A percentile compares a stretch with the other conserved stretches of the same genome.
Evolutionary conservation across 2,329 filamentous ascomycete genomes (phyloP).

Genomic region (Rutstroemia sydowiana): DNA sequence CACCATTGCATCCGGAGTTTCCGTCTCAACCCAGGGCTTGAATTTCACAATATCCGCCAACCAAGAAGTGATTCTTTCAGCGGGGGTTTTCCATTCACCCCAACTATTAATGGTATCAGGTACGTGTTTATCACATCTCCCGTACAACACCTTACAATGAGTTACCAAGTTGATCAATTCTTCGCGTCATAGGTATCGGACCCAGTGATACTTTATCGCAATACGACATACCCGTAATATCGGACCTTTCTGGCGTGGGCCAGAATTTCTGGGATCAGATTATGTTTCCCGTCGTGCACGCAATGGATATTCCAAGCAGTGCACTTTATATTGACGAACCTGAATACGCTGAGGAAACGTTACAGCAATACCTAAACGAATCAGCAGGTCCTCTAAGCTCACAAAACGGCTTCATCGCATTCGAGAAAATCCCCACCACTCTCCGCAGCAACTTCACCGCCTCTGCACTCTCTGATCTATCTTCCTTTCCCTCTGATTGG

Average conservation of each 20-base stretch:
- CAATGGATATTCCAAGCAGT: constrained; percentile 6
- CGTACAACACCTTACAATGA: too few species aligned
- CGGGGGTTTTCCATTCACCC: constrained; percentile 42
- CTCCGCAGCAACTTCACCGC: constrained; percentile 2
- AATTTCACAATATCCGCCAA: constrained; percentile 9
- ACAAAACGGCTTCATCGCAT: constrained; percentile 13
- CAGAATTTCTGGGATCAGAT: constrained; percentile 39
- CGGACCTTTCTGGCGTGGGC: constrained; percentile 42
- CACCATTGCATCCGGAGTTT: constrained; percentile 35
- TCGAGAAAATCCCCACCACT: constrained; percentile 15
- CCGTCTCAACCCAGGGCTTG: constrained; percentile 21
- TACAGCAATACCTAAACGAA: not conserved
- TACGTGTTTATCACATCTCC: too few species aligned
- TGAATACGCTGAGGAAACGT: not conserved
- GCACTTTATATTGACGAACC: not conserved
- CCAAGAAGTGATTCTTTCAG: constrained; percentile 34
- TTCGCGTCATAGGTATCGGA: too few species aligned
- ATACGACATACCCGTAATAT: constrained; percentile 38
- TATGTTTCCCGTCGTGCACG: constrained; percentile 9
- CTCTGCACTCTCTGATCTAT: not conserved
- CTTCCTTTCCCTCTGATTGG: constrained; percentile 16
- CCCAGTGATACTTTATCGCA: constrained; percentile 35
- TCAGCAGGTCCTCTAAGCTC: constrained; percentile 6
- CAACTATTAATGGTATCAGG: constrained; percentile 41
- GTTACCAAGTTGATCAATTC: too few species aligned